These are phyloP conservation scores for apple (Malus domestica) DNA, from an alignment of 306 rosid genomes.

Conservation along the genomic window ASM211411v1 NC_041791.1:35579501-35580000, in stretches of 20 bases:
- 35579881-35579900: not conserved
- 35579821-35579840: slow-evolving; percentile 20
- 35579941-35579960: not conserved
- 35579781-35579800: slow-evolving; percentile 60
- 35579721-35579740: slow-evolving; percentile 67
- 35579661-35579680: slow-evolving; percentile 18
- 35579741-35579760: slow-evolving; percentile 71
- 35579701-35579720: slow-evolving; percentile 86
- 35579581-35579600: not conserved
- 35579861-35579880: not conserved
- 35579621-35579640: not conserved
- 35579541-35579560: slow-evolving; percentile 27
- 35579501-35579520: slow-evolving; percentile 82
- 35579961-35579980: slow-evolving; percentile 55
- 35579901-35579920: not conserved
- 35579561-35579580: not conserved
- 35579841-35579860: not conserved
- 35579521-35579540: slow-evolving; percentile 99
- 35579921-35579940: not conserved
- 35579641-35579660: not conserved
- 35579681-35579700: slow-evolving; percentile 62
- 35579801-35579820: slow-evolving; percentile 39
- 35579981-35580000: slow-evolving; percentile 91
- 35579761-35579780: slow-evolving; percentile 64
- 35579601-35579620: not conserved